Evolutionary conservation across 1,284 basidiomycete species (phyloP).

Genomic region (Hypsizygus ulmarius): DNA sequence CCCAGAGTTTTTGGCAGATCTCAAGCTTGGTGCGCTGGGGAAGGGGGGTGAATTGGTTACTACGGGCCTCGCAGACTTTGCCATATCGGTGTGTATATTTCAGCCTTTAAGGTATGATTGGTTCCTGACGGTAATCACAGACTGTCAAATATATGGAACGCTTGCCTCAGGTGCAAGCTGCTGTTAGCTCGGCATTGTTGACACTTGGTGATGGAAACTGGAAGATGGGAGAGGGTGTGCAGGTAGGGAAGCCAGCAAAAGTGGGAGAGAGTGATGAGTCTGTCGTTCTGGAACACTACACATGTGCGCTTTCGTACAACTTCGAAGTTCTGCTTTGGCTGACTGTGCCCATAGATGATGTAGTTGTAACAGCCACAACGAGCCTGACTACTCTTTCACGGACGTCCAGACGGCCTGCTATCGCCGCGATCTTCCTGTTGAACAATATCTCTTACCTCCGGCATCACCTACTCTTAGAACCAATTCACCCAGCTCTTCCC

Average conservation of each 20-base stretch:
- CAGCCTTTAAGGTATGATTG: background rate
- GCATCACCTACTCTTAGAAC: slow-evolving; percentile 51
- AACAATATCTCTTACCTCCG: slow-evolving; percentile 75
- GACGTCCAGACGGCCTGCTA: slow-evolving; percentile 60
- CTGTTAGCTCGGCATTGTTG: slow-evolving; percentile 60
- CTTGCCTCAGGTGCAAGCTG: slow-evolving; percentile 64
- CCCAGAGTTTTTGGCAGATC: slow-evolving; percentile 74
- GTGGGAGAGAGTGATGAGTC: slow-evolving; percentile 52
- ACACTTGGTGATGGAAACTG: slow-evolving; percentile 81
- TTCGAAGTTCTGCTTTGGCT: slow-evolving; percentile 7
- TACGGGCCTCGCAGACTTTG: slow-evolving; percentile 63
- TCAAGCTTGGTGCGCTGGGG: slow-evolving; percentile 58
- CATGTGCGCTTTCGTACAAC: slow-evolving; percentile 46
- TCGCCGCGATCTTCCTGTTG: slow-evolving; percentile 71
- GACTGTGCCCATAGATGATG: slow-evolving; percentile 50
- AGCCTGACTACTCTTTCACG: slow-evolving; percentile 62
- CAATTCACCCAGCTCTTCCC: slow-evolving; percentile 41
- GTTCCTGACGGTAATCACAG: slow-evolving; percentile 32
- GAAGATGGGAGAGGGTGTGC: slow-evolving; percentile 82
- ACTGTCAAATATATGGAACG: slow-evolving; percentile 66
- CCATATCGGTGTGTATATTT: slow-evolving; percentile 46
- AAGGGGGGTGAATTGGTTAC: slow-evolving; percentile 49
- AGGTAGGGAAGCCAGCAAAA: slow-evolving; percentile 51
- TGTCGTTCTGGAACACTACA: slow-evolving; percentile 68
- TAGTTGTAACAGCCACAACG: slow-evolving; percentile 57